Base-by-base conservation (phyloP, 2,329 filamentous ascomycete species). In the Talaromyces sp. region DNA sequence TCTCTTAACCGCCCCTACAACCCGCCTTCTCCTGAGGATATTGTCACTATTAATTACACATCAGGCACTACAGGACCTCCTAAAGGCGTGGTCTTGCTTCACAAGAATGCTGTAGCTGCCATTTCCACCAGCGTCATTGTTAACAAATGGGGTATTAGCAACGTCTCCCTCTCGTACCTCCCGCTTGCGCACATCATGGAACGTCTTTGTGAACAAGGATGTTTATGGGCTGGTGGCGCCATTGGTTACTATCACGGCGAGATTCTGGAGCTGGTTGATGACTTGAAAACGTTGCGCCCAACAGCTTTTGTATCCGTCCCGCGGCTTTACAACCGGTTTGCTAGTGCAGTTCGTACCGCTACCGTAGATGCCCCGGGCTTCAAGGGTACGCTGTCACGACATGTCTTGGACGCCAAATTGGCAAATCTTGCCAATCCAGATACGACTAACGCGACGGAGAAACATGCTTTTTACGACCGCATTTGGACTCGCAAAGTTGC, bases 241-340 rank as follows among this genome's bases (percentile, higher is more conserved):
- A 86, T 97, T 65, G 94, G 93, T 11, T 99, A 93, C 74, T 99
- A 97, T 82, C 90, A 94, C 66, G 94, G 94, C 56, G 91, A 97
- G 69, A 87, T 97, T 62, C 70, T 89, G 11, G 89, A 89, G 63
- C 79, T 99, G 17, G 86, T 95, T 0, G 94, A 99, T 59, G 94
- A 99, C 69, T 75, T 99, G 76, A 96, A 97, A 78, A 73, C 91
- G 39, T 80, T 99, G 58, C 84, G 86, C 60, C 94, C 94, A 0
- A 94, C 88, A 11, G 82, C 82, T 10, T 91, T 99, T 73, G 85
- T 88, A 66, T 96, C 91, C 15, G 94, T 99, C 1, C 94, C 94
- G 0, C 86, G 94, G 62, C 81, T 99, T 10, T 97, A 86, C 80
- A 97, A 96, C 74, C 86, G 91, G 53, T 96, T 97, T 73, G 90